Conservation (phyloP, 1,284 basidiomycete genomes). For the Marasmius sp. region DNA sequence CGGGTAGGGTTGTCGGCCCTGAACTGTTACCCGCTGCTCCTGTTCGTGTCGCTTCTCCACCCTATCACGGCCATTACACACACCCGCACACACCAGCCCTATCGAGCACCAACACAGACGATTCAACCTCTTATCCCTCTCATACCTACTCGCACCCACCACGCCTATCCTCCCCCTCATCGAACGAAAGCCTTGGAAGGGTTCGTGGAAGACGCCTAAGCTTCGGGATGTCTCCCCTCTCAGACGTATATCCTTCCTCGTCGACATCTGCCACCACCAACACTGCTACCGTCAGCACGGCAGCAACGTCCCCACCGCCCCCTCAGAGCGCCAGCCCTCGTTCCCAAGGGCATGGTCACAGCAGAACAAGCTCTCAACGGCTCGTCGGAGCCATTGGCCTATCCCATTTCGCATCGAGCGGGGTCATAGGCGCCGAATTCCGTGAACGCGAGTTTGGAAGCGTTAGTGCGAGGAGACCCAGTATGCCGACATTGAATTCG, state of each 20-base stretch:
- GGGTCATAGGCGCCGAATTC: conserved; percentile 1
- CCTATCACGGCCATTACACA: background rate
- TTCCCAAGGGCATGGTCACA: background rate
- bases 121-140: conserved; percentile 24
- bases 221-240: conserved; percentile 20
- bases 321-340: conserved; percentile 15
- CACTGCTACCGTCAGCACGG: too few species aligned
- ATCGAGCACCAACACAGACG: conserved; percentile 25
- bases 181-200: conserved; percentile 10
- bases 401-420: conserved; percentile 9
- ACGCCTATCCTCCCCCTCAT: conserved; percentile 10
- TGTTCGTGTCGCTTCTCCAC: background rate
- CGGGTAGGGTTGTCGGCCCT: conserved; percentile 18
- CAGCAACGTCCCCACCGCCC: conserved; percentile 13
- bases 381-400: conserved; percentile 16
- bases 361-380: conserved; percentile 7
- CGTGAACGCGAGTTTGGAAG: conserved; percentile 16
- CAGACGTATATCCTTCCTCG: conserved; percentile 22
- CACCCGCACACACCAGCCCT: conserved; percentile 17
- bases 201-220: conserved; percentile 2
- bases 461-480: conserved; percentile 25
- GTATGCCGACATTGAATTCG: conserved; percentile 26
- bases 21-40: conserved; percentile 5
- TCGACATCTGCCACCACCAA: background rate
- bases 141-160: conserved; percentile 10